Evolutionary conservation across 208 protist genomes (phyloP).

Genomic region (Leishmania braziliensis): DNA sequence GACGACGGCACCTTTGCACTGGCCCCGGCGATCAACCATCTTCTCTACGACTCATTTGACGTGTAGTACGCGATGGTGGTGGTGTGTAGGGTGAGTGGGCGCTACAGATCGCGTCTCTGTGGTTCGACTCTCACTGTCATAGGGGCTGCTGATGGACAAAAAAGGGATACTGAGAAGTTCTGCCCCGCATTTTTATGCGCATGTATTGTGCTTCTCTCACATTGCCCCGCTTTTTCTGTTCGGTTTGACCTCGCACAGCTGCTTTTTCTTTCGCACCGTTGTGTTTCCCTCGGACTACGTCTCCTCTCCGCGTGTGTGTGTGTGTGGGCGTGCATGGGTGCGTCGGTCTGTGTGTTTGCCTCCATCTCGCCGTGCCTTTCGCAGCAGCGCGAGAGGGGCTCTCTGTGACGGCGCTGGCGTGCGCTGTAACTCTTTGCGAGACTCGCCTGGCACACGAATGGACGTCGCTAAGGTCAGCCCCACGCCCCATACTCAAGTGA

Average conservation of each 20-base stretch:
- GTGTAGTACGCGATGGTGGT: conserved; percentile 4
- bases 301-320: conserved; percentile 8
- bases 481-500: not conserved
- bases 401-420: not conserved
- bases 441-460: not conserved
- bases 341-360: not conserved
- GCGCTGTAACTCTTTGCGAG: conserved; percentile 1
- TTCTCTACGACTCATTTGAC: conserved; percentile 72
- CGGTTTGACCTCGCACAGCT: not conserved
- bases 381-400: not conserved
- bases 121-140: not conserved
- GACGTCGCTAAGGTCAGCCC: not conserved
- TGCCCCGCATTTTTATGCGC: not conserved
- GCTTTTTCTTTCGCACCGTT: conserved; percentile 12
- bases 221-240: no score
- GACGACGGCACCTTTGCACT: conserved; percentile 71
- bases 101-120: not conserved
- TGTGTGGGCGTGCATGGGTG: not conserved
- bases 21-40: conserved; percentile 58
- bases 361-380: not conserved
- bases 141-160: not conserved
- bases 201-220: not conserved
- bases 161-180: not conserved
- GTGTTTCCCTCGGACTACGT: not conserved
- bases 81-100: not conserved